phyloP scores from a whole-genome alignment of 1,284 basidiomycete species.

The Sphagnurus paluster region DNA sequence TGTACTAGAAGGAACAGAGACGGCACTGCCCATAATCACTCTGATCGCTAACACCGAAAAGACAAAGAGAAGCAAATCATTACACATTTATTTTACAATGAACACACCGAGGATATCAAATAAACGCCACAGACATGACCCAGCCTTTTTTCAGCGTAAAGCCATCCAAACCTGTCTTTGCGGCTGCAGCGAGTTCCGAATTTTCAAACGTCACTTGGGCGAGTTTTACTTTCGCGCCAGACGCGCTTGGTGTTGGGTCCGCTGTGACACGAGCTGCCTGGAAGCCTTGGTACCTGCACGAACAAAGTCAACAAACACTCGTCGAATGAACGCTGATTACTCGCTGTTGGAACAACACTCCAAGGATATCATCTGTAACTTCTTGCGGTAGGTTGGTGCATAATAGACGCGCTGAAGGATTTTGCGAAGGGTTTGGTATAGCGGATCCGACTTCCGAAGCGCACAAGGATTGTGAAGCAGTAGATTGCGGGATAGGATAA shows the following conservation, averaged over 20 bases:
- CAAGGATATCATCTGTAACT: slow-evolving; percentile 77
- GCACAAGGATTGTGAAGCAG: slow-evolving; percentile 30
- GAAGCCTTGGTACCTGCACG: slow-evolving; percentile 72
- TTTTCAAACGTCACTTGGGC: slow-evolving; percentile 78
- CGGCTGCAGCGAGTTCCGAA: slow-evolving; percentile 67
- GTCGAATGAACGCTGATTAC: slow-evolving; percentile 32
- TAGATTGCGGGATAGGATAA: slow-evolving; percentile 24
- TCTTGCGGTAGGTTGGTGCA: slow-evolving; percentile 82
- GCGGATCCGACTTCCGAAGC: too few species aligned
- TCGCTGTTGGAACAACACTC: slow-evolving; percentile 86
- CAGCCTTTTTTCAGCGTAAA: slow-evolving; percentile 82
- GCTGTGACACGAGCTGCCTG: slow-evolving; percentile 65
- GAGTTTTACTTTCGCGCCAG: slow-evolving; percentile 66
- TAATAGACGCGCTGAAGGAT: slow-evolving; percentile 63
- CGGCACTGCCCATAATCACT: too few species aligned
- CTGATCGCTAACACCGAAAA: not conserved
- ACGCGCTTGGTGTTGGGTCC: slow-evolving; percentile 62
- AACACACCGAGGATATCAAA: slow-evolving; percentile 43
- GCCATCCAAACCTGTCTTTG: slow-evolving; percentile 76
- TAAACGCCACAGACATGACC: slow-evolving; percentile 76
- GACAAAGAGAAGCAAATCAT: slow-evolving; percentile 7
- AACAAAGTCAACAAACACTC: slow-evolving; percentile 7
- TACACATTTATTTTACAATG: slow-evolving; percentile 16
- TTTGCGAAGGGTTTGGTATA: slow-evolving; percentile 53
- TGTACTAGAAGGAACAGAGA: not conserved